phyloP scores from a whole-genome alignment of 352 stramenopile species.

The Globisporangium recalcitrans region DNA sequence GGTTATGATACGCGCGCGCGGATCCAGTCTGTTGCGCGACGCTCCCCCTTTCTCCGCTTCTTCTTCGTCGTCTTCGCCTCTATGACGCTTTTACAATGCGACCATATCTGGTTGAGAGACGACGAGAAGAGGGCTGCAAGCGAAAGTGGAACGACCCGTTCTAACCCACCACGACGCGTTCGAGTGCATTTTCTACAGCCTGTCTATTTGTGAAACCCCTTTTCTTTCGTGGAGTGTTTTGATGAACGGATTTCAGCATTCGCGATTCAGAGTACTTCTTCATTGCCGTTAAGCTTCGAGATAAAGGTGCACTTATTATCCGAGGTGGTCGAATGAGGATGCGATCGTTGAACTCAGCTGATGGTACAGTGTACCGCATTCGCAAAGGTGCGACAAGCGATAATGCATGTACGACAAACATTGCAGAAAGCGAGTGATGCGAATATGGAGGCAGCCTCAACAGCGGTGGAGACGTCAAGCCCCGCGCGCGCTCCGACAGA shows the following conservation, averaged over 20 bases:
- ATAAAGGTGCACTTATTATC: too few relatives aligned
- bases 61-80: neutral
- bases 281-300: too few relatives aligned
- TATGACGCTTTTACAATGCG: constrained; percentile 5
- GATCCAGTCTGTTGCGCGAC: neutral
- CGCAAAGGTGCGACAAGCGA: neutral
- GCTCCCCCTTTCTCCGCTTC: constrained; percentile 6
- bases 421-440: neutral
- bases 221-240: too few relatives aligned
- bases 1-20: neutral
- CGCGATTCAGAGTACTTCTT: too few relatives aligned
- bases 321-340: neutral
- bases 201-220: neutral
- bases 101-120: constrained; percentile 4
- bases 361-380: neutral
- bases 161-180: neutral
- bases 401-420: too few relatives aligned
- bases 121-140: neutral
- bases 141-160: constrained; percentile 4
- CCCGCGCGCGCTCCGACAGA: neutral
- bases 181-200: neutral
- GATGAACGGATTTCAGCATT: too few relatives aligned
- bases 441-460: neutral
- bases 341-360: neutral
- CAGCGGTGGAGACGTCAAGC: neutral